These are phyloP conservation scores for Cucumis hystrix DNA, from an alignment of 306 rosid genomes.

Conservation along the genomic window DNA sequence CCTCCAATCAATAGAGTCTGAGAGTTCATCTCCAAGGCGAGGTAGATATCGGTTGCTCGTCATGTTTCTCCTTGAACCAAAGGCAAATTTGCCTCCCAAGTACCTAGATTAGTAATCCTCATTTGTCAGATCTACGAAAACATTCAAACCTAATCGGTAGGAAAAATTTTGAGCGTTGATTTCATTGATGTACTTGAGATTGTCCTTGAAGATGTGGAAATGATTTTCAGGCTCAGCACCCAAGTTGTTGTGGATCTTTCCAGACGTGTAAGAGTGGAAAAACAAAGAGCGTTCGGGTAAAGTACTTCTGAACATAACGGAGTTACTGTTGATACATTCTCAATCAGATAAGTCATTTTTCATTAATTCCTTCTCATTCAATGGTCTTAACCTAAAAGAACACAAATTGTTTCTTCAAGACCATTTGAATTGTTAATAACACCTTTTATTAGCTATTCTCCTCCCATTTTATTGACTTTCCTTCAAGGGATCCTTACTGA, in stretches of 20 bases:
- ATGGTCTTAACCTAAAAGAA: constrained; percentile 67
- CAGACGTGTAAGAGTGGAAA: constrained; percentile 36
- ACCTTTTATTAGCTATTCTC: constrained; percentile 12
- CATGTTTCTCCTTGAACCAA: constrained; percentile 21
- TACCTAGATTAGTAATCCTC: constrained; percentile 60
- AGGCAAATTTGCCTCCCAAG: constrained; percentile 34
- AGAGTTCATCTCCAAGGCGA: constrained; percentile 55
- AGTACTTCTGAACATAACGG: constrained; percentile 31
- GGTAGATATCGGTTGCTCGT: constrained; percentile 41
- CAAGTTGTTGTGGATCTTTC: constrained; percentile 40
- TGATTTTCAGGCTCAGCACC: constrained; percentile 63
- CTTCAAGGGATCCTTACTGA: not conserved
- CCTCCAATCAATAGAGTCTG: constrained; percentile 81
- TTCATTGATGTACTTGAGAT: constrained; percentile 59
- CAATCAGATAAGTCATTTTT: constrained; percentile 43
- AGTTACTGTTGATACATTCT: constrained; percentile 32
- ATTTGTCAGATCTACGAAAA: constrained; percentile 86
- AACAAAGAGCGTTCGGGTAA: constrained; percentile 29
- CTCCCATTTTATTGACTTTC: not conserved
- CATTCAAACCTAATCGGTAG: constrained; percentile 58
- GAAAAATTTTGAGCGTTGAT: constrained; percentile 35
- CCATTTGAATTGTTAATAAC: constrained; percentile 9
- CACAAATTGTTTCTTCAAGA: constrained; percentile 50
- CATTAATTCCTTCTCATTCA: constrained; percentile 43
- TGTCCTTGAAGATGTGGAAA: constrained; percentile 78